Evolutionary conservation across 805 yeast species (phyloP).

Genomic region (Candida koratica): DNA sequence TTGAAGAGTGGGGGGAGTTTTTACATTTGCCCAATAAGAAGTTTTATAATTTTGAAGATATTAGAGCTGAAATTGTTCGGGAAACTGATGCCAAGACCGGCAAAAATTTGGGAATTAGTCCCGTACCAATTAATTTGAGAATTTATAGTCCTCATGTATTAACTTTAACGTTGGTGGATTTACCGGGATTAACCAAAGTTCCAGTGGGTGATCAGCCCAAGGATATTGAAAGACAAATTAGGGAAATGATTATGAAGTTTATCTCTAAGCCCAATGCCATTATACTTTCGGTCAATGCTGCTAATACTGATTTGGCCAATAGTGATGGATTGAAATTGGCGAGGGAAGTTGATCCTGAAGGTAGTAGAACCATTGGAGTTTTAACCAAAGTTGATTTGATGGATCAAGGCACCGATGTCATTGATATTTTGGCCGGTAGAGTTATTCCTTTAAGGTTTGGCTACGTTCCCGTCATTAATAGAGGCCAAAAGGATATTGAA

Average conservation of each 20-base stretch:
- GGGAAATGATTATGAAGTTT: constrained; percentile 88
- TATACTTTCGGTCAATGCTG: constrained; percentile 89
- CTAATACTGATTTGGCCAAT: constrained; percentile 95
- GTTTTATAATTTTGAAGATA: constrained; percentile 82
- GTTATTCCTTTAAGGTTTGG: constrained; percentile 94
- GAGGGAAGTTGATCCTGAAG: constrained; percentile 97
- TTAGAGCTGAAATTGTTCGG: constrained; percentile 82
- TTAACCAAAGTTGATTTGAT: constrained; percentile 92
- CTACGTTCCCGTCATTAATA: constrained; percentile 92
- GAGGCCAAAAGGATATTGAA: constrained; percentile 97
- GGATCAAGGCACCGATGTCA: constrained; percentile 97
- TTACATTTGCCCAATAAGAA: constrained; percentile 86
- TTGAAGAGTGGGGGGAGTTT: constrained; percentile 96
- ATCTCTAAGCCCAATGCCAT: constrained; percentile 95
- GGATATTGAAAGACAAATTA: constrained; percentile 91
- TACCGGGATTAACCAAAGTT: constrained; percentile 96
- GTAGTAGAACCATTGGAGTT: constrained; percentile 93
- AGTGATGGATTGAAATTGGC: constrained; percentile 95
- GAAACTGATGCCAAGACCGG: constrained; percentile 87
- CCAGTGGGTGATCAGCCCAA: constrained; percentile 99
- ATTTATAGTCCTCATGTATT: constrained; percentile 91
- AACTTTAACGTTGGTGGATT: constrained; percentile 89
- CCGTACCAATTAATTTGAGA: constrained; percentile 89
- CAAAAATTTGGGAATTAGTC: constrained; percentile 80
- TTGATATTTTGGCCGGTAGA: constrained; percentile 91